Evolutionary conservation across 1,284 basidiomycete genomes (phyloP).

Genomic region (Entoloma clypeatum): DNA sequence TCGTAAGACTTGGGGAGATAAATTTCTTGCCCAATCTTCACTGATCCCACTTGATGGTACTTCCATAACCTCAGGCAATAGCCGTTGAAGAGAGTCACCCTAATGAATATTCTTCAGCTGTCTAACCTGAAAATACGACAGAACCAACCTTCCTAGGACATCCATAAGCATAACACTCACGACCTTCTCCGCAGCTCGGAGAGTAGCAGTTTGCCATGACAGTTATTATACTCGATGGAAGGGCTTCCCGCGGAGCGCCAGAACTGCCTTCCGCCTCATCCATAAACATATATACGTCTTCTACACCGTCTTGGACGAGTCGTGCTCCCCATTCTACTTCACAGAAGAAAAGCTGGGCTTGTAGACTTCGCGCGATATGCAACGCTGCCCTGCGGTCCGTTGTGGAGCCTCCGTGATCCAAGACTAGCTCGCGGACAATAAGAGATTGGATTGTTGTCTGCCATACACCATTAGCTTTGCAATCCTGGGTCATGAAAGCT

Average conservation of each 20-base stretch:
- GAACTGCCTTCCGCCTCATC: slow-evolving; percentile 75
- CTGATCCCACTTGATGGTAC: slow-evolving; percentile 9
- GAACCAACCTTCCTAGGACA: slow-evolving; percentile 64
- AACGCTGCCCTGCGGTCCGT: slow-evolving; percentile 80
- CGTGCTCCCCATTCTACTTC: slow-evolving; percentile 95
- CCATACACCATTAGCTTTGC: slow-evolving; percentile 5
- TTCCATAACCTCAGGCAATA: slow-evolving; percentile 16
- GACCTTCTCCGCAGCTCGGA: slow-evolving; percentile 65
- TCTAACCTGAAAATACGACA: neutral
- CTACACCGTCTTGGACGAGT: slow-evolving; percentile 83
- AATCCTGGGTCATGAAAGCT: too few relatives aligned
- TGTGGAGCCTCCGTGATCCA: slow-evolving; percentile 66
- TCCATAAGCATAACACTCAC: slow-evolving; percentile 66
- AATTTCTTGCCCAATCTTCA: slow-evolving; percentile 17
- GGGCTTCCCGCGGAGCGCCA: slow-evolving; percentile 61
- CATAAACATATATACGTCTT: slow-evolving; percentile 95
- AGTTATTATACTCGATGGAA: slow-evolving; percentile 83
- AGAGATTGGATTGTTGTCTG: slow-evolving; percentile 81
- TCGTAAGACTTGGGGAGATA: slow-evolving; percentile 50
- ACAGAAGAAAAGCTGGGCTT: slow-evolving; percentile 92
- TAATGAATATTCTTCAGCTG: slow-evolving; percentile 3
- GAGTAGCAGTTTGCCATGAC: slow-evolving; percentile 82
- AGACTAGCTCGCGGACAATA: slow-evolving; percentile 65
- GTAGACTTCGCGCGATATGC: slow-evolving; percentile 83
- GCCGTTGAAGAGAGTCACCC: slow-evolving; percentile 16